Conservation (phyloP, 352 stramenopile genomes). For the Ophiocytium majus region DNA sequence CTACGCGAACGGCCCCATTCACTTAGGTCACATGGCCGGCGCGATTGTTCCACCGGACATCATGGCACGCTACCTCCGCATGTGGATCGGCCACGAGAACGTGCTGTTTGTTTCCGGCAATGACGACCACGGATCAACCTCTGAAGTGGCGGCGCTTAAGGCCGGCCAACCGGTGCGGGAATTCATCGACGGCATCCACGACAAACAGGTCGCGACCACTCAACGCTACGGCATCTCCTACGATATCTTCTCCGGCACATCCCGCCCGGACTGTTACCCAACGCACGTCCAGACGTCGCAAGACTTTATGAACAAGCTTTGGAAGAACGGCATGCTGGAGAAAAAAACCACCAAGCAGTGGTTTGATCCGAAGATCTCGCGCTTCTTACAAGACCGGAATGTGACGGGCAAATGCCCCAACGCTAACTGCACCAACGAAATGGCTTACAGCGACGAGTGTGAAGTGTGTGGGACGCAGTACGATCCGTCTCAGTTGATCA, state of each 20-base stretch:
- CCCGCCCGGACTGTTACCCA: not conserved
- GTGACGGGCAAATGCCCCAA: slow-evolving; percentile 11
- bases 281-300: not conserved
- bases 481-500: not conserved
- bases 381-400: slow-evolving; percentile 8
- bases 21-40: not conserved
- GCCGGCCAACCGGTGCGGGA: not conserved
- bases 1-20: not conserved
- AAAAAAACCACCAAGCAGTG: slow-evolving; percentile 14
- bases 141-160: slow-evolving; percentile 13
- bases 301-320: slow-evolving; percentile 12
- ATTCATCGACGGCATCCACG: slow-evolving; percentile 5
- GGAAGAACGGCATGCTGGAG: slow-evolving; percentile 5
- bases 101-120: slow-evolving; percentile 3
- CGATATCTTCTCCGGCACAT: slow-evolving; percentile 11
- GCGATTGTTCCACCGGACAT: slow-evolving; percentile 14
- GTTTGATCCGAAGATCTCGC: slow-evolving; percentile 7
- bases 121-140: slow-evolving; percentile 10
- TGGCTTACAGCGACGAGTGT: not conserved
- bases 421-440: not conserved
- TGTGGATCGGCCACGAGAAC: not conserved
- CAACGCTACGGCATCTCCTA: not conserved
- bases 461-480: slow-evolving; percentile 14
- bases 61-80: not conserved
- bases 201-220: slow-evolving; percentile 5